Conservation (phyloP, 2,329 filamentous ascomycete genomes). For the Trichophyton benhamiae region DNA sequence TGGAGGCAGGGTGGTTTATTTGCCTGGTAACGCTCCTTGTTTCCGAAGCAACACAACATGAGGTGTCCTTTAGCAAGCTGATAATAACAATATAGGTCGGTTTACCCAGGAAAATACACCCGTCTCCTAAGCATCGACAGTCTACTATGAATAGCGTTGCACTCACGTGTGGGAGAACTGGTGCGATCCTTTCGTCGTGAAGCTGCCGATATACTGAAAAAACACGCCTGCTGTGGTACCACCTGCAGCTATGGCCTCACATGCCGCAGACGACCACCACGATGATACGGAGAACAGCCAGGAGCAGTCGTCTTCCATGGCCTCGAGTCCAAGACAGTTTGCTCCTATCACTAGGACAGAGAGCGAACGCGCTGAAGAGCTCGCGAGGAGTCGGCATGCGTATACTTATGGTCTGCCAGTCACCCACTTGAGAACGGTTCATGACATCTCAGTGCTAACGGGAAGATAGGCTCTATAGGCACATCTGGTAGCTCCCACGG, state of each 20-base stretch:
- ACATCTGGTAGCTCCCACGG: neutral
- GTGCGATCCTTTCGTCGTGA: neutral
- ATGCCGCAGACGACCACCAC: conserved; percentile 2
- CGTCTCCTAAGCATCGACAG: too few relatives aligned
- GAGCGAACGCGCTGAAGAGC: neutral
- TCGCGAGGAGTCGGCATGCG: neutral
- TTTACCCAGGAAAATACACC: too few relatives aligned
- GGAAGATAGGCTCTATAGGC: neutral
- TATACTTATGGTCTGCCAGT: conserved; percentile 5
- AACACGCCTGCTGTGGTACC: neutral
- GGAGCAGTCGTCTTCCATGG: conserved; percentile 1
- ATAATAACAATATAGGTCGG: too few relatives aligned
- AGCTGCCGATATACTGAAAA: neutral
- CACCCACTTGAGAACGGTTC: neutral
- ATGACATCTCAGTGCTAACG: neutral
- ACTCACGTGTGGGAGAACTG: neutral
- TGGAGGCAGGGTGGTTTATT: neutral
- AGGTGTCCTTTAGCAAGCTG: too few relatives aligned
- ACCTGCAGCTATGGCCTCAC: conserved; percentile 9
- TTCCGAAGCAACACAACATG: neutral
- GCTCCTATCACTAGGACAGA: conserved; percentile 5
- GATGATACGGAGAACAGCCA: conserved; percentile 5
- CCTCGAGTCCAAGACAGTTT: conserved; percentile 8
- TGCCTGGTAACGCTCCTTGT: neutral
- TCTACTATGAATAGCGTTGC: neutral